A percentile compares a stretch with the other conserved stretches of the same genome.
phyloP scores from a whole-genome alignment of 768 basidiomycete genomes.

The Leccinum variicolor region DNA sequence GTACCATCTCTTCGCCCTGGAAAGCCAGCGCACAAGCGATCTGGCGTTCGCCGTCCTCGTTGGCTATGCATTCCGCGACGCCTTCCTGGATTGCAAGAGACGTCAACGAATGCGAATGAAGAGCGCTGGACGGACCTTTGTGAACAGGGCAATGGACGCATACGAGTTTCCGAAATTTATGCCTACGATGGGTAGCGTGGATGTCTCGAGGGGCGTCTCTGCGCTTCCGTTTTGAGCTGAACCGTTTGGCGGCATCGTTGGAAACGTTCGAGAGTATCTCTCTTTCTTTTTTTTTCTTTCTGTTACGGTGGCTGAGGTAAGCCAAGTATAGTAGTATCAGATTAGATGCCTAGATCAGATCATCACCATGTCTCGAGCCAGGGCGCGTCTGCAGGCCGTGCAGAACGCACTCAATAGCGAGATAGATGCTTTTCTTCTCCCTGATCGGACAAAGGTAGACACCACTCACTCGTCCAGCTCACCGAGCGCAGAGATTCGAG shows the following conservation, averaged over 20 bases:
- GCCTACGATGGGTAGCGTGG: slow-evolving; percentile 68
- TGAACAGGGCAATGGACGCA: slow-evolving; percentile 92
- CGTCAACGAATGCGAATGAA: background rate
- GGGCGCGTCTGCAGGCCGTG: slow-evolving; percentile 9
- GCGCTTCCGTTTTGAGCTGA: slow-evolving; percentile 51
- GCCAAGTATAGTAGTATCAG: slow-evolving; percentile 1
- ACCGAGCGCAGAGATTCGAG: background rate
- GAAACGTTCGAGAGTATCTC: background rate
- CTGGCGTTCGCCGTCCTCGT: slow-evolving; percentile 97
- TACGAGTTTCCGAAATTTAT: slow-evolving; percentile 97
- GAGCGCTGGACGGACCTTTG: slow-evolving; percentile 58
- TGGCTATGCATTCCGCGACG: slow-evolving; percentile 91
- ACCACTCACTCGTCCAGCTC: background rate
- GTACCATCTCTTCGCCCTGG: slow-evolving; percentile 84
- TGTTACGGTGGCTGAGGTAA: slow-evolving; percentile 9
- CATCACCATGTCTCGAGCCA: slow-evolving; percentile 4
- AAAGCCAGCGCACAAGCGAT: slow-evolving; percentile 94
- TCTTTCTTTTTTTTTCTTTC: background rate
- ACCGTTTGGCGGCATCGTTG: slow-evolving; percentile 40
- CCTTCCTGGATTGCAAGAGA: slow-evolving; percentile 59
- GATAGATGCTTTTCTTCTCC: slow-evolving; percentile 8
- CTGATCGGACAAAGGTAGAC: slow-evolving; percentile 14
- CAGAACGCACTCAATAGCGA: slow-evolving; percentile 7
- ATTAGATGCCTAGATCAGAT: background rate
- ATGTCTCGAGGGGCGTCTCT: slow-evolving; percentile 35